Evolutionary conservation across 495 filamentous ascomycete species (phyloP).

Genomic region (Xylaria bambusicola): DNA sequence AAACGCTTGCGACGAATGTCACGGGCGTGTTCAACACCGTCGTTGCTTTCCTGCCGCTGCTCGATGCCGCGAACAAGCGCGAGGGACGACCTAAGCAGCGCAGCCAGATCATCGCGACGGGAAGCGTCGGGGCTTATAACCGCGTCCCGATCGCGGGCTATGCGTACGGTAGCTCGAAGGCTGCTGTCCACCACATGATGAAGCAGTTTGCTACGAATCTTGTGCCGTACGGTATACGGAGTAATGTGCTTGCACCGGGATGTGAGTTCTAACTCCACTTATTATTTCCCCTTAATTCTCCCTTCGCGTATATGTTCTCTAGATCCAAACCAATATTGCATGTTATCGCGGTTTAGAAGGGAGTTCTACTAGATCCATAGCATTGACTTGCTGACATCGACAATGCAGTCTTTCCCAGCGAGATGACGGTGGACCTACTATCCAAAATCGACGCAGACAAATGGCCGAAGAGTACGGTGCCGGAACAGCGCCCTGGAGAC

Average conservation of each 20-base stretch:
- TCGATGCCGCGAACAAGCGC: slow-evolving; percentile 58
- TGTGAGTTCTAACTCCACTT: slow-evolving; percentile 36
- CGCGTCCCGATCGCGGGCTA: slow-evolving; percentile 46
- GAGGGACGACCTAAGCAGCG: slow-evolving; percentile 41
- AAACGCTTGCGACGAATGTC: slow-evolving; percentile 52
- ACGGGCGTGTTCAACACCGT: slow-evolving; percentile 55
- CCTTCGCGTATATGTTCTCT: too few relatives aligned
- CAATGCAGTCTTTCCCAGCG: slow-evolving; percentile 49
- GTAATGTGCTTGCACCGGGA: slow-evolving; percentile 60
- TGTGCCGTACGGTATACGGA: slow-evolving; percentile 50
- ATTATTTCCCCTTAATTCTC: too few relatives aligned
- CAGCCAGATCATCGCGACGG: slow-evolving; percentile 58
- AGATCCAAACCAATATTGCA: too few relatives aligned
- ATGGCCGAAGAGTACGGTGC: slow-evolving; percentile 44
- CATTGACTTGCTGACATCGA: neutral
- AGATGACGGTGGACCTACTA: slow-evolving; percentile 47
- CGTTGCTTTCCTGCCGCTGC: slow-evolving; percentile 56
- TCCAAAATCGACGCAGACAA: slow-evolving; percentile 27
- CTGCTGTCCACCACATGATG: slow-evolving; percentile 55
- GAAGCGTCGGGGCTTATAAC: slow-evolving; percentile 54
- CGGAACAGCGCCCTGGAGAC: slow-evolving; percentile 49
- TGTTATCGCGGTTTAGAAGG: too few relatives aligned
- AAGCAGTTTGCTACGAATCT: slow-evolving; percentile 56
- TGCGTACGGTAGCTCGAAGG: slow-evolving; percentile 59
- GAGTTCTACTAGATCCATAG: neutral